Base-by-base conservation (phyloP, 2,329 filamentous ascomycete genomes). In the Cladobotryum mycophilum region DNA sequence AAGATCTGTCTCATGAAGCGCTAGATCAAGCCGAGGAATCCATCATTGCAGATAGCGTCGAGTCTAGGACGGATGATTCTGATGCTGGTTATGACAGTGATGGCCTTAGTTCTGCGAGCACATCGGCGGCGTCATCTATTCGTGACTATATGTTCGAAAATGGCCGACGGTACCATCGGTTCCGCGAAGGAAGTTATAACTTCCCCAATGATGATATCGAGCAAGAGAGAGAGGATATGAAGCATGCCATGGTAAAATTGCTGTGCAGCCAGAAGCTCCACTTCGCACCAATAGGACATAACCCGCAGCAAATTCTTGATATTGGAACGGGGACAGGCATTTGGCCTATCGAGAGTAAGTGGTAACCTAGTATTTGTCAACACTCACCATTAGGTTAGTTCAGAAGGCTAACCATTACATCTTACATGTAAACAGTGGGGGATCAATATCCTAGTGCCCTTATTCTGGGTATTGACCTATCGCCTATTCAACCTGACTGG, bases 141-240 rank as follows among this genome's bases (percentile, higher is more conserved):
- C 66, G 73, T 41, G 72, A 81, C 53, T 82, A 78, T 56, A 67
- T 70, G 45, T 73, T 69, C 51, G 78, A 81, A 57, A 80, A 83
- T 58, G 80, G 80, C n/a, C 70, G 79, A 20, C 70, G 79, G 22
- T 83, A 82, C 52, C 79, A 81, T 58, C 70, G 70, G 40, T 80
- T 77, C 58, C 69, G 76, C 15, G 76, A 78, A 51, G 78, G 77
- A 5, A 59, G 63, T 11, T 83, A 83, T 58, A 76, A 76, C 49
- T 80, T 82, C 45, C 80, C 80, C 22, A 83, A 82, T 49, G 80
- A 83, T 53, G 79, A 81, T 45, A 65, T 73, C 5, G 80, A 83
- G 63, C 78, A 81, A 60, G 78, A 81, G 55, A 67, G 78, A 36
- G 74, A 80, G 56, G 77, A 81, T 47, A 73, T 82, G 70, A 79